Percentiles rank a stretch among this genome's conserved stretches.
Evolutionary conservation across 495 filamentous ascomycete genomes (phyloP).

Genomic region (Ramalina intermedia): DNA sequence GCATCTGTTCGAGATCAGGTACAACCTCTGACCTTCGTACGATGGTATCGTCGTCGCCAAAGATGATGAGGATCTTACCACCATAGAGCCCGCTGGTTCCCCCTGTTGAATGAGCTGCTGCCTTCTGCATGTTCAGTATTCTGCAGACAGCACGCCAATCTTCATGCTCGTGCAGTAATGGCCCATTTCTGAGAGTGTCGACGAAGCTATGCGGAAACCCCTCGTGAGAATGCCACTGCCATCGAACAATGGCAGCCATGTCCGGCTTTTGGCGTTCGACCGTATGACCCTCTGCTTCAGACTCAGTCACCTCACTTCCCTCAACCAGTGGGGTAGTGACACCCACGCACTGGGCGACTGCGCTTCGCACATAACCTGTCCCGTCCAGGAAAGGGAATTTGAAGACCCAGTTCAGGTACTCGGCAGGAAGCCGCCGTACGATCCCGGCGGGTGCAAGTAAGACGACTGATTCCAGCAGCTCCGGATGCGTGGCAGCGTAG

Average conservation of each 20-base stretch:
- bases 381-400: slow-evolving; percentile 8
- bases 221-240: slow-evolving; percentile 39
- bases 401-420: slow-evolving; percentile 12
- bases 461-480: slow-evolving; percentile 5
- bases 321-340: neutral
- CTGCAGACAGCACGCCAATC: slow-evolving; percentile 31
- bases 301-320: slow-evolving; percentile 14
- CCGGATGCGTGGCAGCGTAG: slow-evolving; percentile 6
- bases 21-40: slow-evolving; percentile 28
- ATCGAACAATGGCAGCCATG: slow-evolving; percentile 32
- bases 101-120: neutral
- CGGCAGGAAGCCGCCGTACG: slow-evolving; percentile 9
- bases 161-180: slow-evolving; percentile 39
- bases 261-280: slow-evolving; percentile 3
- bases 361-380: neutral
- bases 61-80: slow-evolving; percentile 33
- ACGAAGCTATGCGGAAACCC: slow-evolving; percentile 44
- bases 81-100: neutral
- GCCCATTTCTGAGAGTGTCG: slow-evolving; percentile 36
- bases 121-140: slow-evolving; percentile 15
- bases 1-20: slow-evolving; percentile 27
- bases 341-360: neutral
- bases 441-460: slow-evolving; percentile 9
- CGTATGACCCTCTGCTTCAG: slow-evolving; percentile 10
- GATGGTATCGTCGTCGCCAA: slow-evolving; percentile 33